Evolutionary conservation across 2,329 filamentous ascomycete species (phyloP).

Genomic region (Cadophora sp.): DNA sequence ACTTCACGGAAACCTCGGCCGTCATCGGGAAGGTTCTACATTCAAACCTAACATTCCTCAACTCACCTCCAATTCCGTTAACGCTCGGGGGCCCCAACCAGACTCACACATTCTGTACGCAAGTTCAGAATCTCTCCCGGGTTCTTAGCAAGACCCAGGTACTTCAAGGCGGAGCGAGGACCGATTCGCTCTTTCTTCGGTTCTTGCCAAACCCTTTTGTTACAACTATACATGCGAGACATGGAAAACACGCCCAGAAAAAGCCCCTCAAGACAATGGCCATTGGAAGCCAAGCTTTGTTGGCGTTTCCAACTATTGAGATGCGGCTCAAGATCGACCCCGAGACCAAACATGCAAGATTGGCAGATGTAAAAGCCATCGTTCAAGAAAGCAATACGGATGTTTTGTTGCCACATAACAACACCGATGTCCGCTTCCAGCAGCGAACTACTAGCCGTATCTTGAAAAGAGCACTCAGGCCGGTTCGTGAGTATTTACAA

Average conservation of each 20-base stretch:
- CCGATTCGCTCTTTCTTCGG: slow-evolving; percentile 33
- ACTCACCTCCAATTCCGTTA: background rate
- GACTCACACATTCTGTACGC: slow-evolving; percentile 35
- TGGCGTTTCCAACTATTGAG: slow-evolving; percentile 43
- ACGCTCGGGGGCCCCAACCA: slow-evolving; percentile 6
- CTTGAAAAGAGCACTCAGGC: background rate
- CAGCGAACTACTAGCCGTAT: slow-evolving; percentile 38
- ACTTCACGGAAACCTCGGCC: slow-evolving; percentile 37
- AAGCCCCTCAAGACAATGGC: background rate
- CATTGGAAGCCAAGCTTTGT: slow-evolving; percentile 35
- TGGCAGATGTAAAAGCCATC: slow-evolving; percentile 38
- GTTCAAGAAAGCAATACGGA: slow-evolving; percentile 35
- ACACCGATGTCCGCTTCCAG: slow-evolving; percentile 44
- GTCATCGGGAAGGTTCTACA: slow-evolving; percentile 37
- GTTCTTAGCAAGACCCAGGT: slow-evolving; percentile 24
- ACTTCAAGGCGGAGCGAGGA: background rate
- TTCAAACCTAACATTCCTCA: background rate
- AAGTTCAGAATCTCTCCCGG: slow-evolving; percentile 37
- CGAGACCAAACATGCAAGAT: slow-evolving; percentile 23
- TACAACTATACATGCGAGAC: background rate
- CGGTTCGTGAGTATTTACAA: slow-evolving; percentile 34
- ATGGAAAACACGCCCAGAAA: slow-evolving; percentile 15
- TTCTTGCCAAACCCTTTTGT: slow-evolving; percentile 44
- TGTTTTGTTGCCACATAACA: slow-evolving; percentile 44
- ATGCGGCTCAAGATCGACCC: slow-evolving; percentile 38